Base-by-base conservation (phyloP, 345 rosid genomes). In the Raphanus raphanistrum region DNA sequence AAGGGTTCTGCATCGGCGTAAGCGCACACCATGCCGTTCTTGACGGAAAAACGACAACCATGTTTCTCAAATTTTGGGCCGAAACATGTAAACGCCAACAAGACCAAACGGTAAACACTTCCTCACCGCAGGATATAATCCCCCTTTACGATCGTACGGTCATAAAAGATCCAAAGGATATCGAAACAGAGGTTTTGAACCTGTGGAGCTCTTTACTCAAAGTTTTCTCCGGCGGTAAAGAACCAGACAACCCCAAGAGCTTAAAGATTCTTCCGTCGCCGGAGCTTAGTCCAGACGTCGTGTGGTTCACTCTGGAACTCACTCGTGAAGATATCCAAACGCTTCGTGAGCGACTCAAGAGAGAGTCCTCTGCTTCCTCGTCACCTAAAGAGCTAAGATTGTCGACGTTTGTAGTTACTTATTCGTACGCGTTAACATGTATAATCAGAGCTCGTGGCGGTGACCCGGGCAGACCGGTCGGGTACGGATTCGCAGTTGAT, bases 1-100 rank as follows among this genome's bases (percentile, higher is more conserved):
- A 60, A 60, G 88, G 86, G 38, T 83, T 85, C 25, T 79, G 28
- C 66, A 79, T 85, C 8, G 75, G 85, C 27, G 10, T 79, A 2
- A 48, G 67, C 1, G 75, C 83, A 28, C 83, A 85, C 33, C 78
- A 75, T 11, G 78, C 15, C 72, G 78, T 75, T 75, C 67, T 4
- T 16, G 78, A 75, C 28, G 78, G 78, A 7, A 55, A 75, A 75
- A 75, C 78, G 25, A 38, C 78, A 28, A 66, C 72, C 66, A 75
- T 0, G 0, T 75, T 75, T 75, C 78, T 75, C 78, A 75, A 75
- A 58, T 8, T 28, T 0, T 75, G 79, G 78, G 72, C 78, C 0
- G 5, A 35, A 21, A 9, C 17, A 5, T 65, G 55, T 41, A 74
- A 74, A 10, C 59, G 59, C 26, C 59, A 7, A 52, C 59, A 52